Evolutionary conservation across 805 yeast species (phyloP).

Genomic region (Tetrapisispora fleetii): DNA sequence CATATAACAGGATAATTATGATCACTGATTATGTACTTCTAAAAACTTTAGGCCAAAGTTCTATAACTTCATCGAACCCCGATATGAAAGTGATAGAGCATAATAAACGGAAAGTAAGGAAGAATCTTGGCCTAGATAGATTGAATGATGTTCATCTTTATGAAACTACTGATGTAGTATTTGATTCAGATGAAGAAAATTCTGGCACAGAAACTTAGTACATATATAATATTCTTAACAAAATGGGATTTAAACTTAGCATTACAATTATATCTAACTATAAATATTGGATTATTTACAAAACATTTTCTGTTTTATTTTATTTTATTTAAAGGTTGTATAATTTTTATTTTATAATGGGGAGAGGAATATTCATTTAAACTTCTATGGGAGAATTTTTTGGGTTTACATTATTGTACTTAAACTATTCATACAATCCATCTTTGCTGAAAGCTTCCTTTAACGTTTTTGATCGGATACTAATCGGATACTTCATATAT

Average conservation of each 20-base stretch:
- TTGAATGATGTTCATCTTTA: conserved; percentile 35
- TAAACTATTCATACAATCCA: conserved; percentile 1
- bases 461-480: conserved; percentile 13
- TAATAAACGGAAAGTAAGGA: conserved; percentile 18
- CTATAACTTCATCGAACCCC: conserved; percentile 28
- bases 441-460: conserved; percentile 20
- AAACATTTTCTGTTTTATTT: background rate
- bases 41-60: conserved; percentile 49
- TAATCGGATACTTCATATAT: conserved; percentile 23
- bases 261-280: too few species aligned
- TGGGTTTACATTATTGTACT: too few species aligned
- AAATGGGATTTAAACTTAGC: too few species aligned
- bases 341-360: background rate
- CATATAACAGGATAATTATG: conserved; percentile 33
- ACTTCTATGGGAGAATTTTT: background rate
- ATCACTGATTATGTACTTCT: conserved; percentile 47
- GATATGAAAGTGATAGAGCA: conserved; percentile 2
- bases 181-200: conserved; percentile 27
- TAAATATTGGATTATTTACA: background rate
- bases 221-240: too few species aligned
- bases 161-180: conserved; percentile 34
- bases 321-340: background rate
- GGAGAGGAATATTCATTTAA: background rate
- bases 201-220: background rate
- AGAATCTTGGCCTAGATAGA: conserved; percentile 19